Evolutionary conservation across 768 basidiomycete species (phyloP), one percentile per base, ranked within the genome.

Genomic region (Mycena belliarum): DNA sequence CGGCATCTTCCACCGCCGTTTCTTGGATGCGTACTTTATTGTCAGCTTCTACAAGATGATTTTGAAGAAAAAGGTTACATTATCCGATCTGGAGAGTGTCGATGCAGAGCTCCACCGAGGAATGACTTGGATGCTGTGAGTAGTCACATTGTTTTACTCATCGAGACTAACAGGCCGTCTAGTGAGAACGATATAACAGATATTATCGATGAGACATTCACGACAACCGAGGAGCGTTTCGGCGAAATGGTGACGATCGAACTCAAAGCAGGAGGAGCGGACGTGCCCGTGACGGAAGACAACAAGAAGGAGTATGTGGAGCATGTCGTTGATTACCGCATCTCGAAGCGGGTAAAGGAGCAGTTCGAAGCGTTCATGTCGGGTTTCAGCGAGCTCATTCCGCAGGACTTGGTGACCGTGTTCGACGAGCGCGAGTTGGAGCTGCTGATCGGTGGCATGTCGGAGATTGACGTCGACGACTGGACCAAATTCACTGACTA

Each of bases 11-110:
- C 97, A 99, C 71, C 88, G 97, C 52, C 92, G 97, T 11, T 99
- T 99, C 88, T 77, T 99, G 63, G 97, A 99, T 65, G 96, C 95
- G 33, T 98, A 98, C 81, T 99, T 99, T 73, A 98, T 98, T 64
- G 95, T 96, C 71, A 93, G 93, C 67, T 97, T 99, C 82, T 98
- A 99, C 85, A 99, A 98, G 81, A 98, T 98, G 95, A 95, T 98
- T 59, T 71, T 99, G 68, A 93, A 91, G 82, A 98, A 98, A 81
- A 97, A 98, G 76, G 95, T 98, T 29, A 89, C 89, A 0, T 74
- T 98, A 38, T 84, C 89, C 8, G 97, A 99, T 75, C 76, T 99
- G 65, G 96, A 98, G 79, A 92, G 90, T 70, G 96, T 99, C 24
- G 97, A 99, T 75, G 93, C 87, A 2, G 97, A 98, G 70, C 74